phyloP scores from a whole-genome alignment of 805 yeast genomes.

The Ogataea paraovalis region DNA sequence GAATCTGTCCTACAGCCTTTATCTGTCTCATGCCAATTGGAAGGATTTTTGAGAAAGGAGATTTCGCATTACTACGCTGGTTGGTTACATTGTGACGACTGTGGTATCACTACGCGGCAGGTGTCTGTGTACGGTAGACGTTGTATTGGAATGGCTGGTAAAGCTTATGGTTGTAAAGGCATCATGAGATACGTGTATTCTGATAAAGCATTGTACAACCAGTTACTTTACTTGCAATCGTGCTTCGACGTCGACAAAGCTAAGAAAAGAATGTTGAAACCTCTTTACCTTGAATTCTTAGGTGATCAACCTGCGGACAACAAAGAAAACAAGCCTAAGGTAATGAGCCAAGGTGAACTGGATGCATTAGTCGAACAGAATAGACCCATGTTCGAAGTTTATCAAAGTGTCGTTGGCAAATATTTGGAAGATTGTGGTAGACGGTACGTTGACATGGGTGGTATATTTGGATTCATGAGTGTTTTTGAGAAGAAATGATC shows the following conservation, averaged over 20 bases:
- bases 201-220: constrained; percentile 82
- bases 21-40: constrained; percentile 68
- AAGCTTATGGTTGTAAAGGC: constrained; percentile 68
- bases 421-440: constrained; percentile 82
- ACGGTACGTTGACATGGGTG: constrained; percentile 80
- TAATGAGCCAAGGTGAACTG: constrained; percentile 47
- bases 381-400: constrained; percentile 51
- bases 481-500: constrained; percentile 13
- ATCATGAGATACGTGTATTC: constrained; percentile 72
- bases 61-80: constrained; percentile 81
- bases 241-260: constrained; percentile 81
- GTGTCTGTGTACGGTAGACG: constrained; percentile 85
- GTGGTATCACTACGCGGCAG: constrained; percentile 78
- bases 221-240: constrained; percentile 71
- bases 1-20: constrained; percentile 45
- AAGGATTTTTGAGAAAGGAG: constrained; percentile 61
- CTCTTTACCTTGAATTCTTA: constrained; percentile 36
- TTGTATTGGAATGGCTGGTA: constrained; percentile 66
- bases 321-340: constrained; percentile 21
- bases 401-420: constrained; percentile 59
- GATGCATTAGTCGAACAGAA: constrained; percentile 80
- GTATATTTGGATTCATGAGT: constrained; percentile 49
- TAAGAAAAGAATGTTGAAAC: constrained; percentile 51
- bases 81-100: constrained; percentile 84
- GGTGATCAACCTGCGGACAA: constrained; percentile 2